A percentile compares a stretch with the other conserved stretches of the same genome.
Evolutionary conservation across 2,329 filamentous ascomycete species (phyloP).

Genomic region (Hypoxylon sp.): DNA sequence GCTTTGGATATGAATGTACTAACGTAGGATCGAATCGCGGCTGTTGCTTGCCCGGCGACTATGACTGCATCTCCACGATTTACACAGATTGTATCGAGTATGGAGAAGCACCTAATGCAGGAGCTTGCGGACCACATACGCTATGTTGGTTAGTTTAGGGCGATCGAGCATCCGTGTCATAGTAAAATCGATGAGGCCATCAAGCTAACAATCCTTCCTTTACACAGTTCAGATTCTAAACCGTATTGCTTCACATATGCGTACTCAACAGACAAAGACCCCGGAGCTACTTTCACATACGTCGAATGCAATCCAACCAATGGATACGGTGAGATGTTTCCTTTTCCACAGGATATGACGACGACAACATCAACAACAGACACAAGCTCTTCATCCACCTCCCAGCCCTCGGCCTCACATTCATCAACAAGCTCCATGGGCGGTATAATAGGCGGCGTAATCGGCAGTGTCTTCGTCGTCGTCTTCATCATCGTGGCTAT

Average conservation of each 20-base stretch:
- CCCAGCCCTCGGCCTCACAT: constrained; percentile 15
- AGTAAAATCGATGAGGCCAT: neutral
- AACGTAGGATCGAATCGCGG: constrained; percentile 51
- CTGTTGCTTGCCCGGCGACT: constrained; percentile 47
- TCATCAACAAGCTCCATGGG: constrained; percentile 38
- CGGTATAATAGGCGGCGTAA: constrained; percentile 46
- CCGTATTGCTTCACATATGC: constrained; percentile 50
- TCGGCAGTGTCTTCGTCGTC: constrained; percentile 44
- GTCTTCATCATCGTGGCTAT: constrained; percentile 34
- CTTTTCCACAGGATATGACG: constrained; percentile 48
- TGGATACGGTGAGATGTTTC: constrained; percentile 50
- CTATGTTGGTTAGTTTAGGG: constrained; percentile 51
- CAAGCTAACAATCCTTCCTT: constrained; percentile 6
- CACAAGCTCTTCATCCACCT: constrained; percentile 3
- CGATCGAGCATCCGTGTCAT: neutral
- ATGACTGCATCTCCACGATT: constrained; percentile 49
- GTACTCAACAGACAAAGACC: constrained; percentile 43
- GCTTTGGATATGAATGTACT: constrained; percentile 48
- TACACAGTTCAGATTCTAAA: constrained; percentile 40
- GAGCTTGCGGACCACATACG: constrained; percentile 48
- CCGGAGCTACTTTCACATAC: constrained; percentile 47
- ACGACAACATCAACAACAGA: constrained; percentile 24
- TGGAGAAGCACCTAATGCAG: constrained; percentile 31
- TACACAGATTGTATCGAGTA: constrained; percentile 51
- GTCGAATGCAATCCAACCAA: constrained; percentile 48